These are phyloP conservation scores for Orobanche coerulescens DNA, from an alignment of 257 asterid species.

Conservation along the genomic window DNA sequence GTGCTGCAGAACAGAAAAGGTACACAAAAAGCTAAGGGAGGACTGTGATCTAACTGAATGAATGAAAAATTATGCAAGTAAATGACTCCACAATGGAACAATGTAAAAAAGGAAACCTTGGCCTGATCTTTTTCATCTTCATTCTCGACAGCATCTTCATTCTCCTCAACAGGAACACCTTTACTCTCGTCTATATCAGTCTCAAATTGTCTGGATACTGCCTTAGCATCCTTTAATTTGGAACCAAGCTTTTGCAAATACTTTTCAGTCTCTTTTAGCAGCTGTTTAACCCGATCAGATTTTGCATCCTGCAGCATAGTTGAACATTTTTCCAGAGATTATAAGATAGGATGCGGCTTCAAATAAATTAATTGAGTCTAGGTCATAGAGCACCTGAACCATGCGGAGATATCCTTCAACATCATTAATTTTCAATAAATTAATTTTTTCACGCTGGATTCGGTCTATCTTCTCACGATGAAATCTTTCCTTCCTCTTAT, in stretches of 20 bases:
- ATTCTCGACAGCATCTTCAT: slow-evolving; percentile 49
- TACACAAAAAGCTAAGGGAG: slow-evolving; percentile 19
- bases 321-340: slow-evolving; percentile 16
- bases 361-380: slow-evolving; percentile 1
- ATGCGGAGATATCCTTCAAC: slow-evolving; percentile 99
- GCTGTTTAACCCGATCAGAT: slow-evolving; percentile 87
- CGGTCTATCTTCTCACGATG: slow-evolving; percentile 98
- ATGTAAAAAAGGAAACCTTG: slow-evolving; percentile 50
- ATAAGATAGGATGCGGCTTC: slow-evolving; percentile 14
- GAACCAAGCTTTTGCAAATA: slow-evolving; percentile 93
- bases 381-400: slow-evolving; percentile 71
- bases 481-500: slow-evolving; percentile 91
- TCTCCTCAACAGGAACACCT: slow-evolving; percentile 49
- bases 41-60: neutral
- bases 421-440: slow-evolving; percentile 87
- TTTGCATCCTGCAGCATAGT: slow-evolving; percentile 75
- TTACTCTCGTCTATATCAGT: slow-evolving; percentile 58
- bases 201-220: slow-evolving; percentile 59
- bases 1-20: slow-evolving; percentile 65
- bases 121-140: slow-evolving; percentile 97
- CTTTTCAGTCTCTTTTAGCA: slow-evolving; percentile 93
- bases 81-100: slow-evolving; percentile 6
- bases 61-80: slow-evolving; percentile 15
- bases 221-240: slow-evolving; percentile 84
- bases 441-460: slow-evolving; percentile 98